Conservation (phyloP, 805 yeast species). For the Diddensiella caesifluorescens region DNA sequence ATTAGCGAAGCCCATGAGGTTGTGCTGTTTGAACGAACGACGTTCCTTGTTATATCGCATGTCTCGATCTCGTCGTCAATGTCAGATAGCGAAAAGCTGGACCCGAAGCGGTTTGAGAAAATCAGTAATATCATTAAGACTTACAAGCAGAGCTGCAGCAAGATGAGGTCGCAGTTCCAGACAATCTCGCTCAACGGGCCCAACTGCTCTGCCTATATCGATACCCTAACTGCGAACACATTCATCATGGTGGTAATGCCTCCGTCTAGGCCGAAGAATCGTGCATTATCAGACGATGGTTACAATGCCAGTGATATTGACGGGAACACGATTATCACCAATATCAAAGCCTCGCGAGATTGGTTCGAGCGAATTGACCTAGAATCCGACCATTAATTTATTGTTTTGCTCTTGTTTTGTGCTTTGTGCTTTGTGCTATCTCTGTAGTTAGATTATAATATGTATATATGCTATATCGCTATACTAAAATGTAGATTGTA, state of each 20-base stretch:
- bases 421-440: neutral
- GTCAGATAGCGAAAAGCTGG: slow-evolving; percentile 37
- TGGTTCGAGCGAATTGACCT: slow-evolving; percentile 38
- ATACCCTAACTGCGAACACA: slow-evolving; percentile 39
- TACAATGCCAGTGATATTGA: slow-evolving; percentile 21
- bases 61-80: slow-evolving; percentile 26
- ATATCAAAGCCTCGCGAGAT: slow-evolving; percentile 34
- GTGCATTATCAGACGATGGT: slow-evolving; percentile 6
- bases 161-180: slow-evolving; percentile 77
- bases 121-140: slow-evolving; percentile 91
- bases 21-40: slow-evolving; percentile 86
- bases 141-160: slow-evolving; percentile 86
- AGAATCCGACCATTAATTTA: neutral
- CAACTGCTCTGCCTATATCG: slow-evolving; percentile 37
- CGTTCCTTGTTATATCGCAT: slow-evolving; percentile 73
- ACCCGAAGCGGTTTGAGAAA: slow-evolving; percentile 91
- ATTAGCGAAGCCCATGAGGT: slow-evolving; percentile 83
- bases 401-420: neutral
- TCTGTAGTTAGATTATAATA: too few species aligned
- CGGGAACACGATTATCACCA: slow-evolving; percentile 32
- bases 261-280: slow-evolving; percentile 20
- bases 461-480: too few species aligned
- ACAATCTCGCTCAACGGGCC: slow-evolving; percentile 63
- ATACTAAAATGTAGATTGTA: too few species aligned
- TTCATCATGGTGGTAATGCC: slow-evolving; percentile 41